Base-by-base conservation (phyloP, 768 basidiomycete genomes). In the Kwoniella botswanensis region DNA sequence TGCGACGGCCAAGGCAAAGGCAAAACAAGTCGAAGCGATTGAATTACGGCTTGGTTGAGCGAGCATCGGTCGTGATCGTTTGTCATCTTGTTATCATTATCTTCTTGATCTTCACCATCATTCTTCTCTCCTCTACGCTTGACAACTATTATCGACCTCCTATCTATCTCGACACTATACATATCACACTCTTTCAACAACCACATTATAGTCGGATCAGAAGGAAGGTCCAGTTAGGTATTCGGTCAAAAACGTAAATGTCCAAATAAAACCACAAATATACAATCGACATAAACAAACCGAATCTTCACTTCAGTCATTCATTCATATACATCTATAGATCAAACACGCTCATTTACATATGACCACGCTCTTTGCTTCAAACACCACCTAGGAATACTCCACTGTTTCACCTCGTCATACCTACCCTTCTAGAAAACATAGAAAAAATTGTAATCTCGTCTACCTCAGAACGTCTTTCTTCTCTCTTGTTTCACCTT, bases 211-310 rank as follows among this genome's bases (percentile, higher is more conserved):
- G 1, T n/a, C 46, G 18, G 46, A 50, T 15, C 12, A 15, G 18
- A 50, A 50, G 44, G 12, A 12, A 46, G 46, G 46, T 17, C 46
- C 18, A 21, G 15, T 52, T 52, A 52, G 17, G 29, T 29, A 59
- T 29, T 22, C 21, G 15, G 3, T 43, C 13, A 53, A 63, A 63
- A 63, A 3, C 63, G 41, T 29, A 17, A 17, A 29, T 22, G 11
- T 56, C 54, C 18, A 52, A 56, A n/a, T 56, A 18, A 22, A 56
- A 12, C 11, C 18, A 24, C 21, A 58, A 61, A 17, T 13, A 35
- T 21, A 61, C n/a, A 9, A 17, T 67, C 65, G 57, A 67, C 29
- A 59, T 59, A 67, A 67, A 67, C 65, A 67, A 67, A 65, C n/a
- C 65, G 22, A 24, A 26, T 53, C 10, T 21, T n/a, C 21, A 66